Conservation (phyloP, 495 filamentous ascomycete genomes). For the Penicillium roqueforti region DNA sequence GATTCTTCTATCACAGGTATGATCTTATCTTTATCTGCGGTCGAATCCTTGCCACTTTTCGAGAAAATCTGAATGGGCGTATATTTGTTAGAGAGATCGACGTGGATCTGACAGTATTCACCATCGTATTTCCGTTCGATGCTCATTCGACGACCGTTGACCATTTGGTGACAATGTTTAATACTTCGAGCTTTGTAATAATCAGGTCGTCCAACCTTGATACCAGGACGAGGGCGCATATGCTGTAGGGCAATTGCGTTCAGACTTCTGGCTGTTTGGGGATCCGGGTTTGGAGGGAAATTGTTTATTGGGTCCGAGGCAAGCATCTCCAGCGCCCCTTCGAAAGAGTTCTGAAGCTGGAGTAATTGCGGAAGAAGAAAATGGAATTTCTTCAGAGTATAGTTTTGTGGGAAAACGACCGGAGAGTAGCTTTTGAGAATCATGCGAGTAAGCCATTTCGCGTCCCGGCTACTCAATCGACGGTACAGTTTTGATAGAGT, state of each 20-base stretch:
- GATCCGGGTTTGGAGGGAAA: conserved; percentile 41
- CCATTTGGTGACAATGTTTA: conserved; percentile 67
- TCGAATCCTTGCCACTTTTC: conserved; percentile 88
- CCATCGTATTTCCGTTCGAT: conserved; percentile 84
- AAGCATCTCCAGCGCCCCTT: conserved; percentile 47
- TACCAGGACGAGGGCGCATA: conserved; percentile 60
- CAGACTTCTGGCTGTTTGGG: conserved; percentile 28
- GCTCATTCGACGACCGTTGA: conserved; percentile 55
- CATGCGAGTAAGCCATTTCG: conserved; percentile 84
- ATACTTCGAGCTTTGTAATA: conserved; percentile 74
- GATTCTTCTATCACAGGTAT: conserved; percentile 50
- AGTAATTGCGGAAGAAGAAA: conserved; percentile 59
- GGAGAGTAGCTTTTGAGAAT: conserved; percentile 73
- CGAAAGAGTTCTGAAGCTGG: conserved; percentile 60
- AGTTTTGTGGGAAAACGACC: conserved; percentile 47
- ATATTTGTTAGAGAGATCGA: conserved; percentile 56
- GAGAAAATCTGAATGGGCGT: conserved; percentile 75
- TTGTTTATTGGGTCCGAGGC: conserved; percentile 34
- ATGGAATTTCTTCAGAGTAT: conserved; percentile 50
- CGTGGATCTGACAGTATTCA: conserved; percentile 84
- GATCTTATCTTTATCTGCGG: conserved; percentile 58
- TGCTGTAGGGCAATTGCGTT: conserved; percentile 39
- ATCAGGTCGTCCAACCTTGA: conserved; percentile 69
- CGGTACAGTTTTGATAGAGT: conserved; percentile 54
- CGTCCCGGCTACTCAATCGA: conserved; percentile 62